Percentiles rank a stretch among this genome's conserved stretches.
These are phyloP conservation scores for Magnaporthiopsis poae DNA, from an alignment of 2,329 filamentous ascomycete species.

Conservation along the genomic window DNA sequence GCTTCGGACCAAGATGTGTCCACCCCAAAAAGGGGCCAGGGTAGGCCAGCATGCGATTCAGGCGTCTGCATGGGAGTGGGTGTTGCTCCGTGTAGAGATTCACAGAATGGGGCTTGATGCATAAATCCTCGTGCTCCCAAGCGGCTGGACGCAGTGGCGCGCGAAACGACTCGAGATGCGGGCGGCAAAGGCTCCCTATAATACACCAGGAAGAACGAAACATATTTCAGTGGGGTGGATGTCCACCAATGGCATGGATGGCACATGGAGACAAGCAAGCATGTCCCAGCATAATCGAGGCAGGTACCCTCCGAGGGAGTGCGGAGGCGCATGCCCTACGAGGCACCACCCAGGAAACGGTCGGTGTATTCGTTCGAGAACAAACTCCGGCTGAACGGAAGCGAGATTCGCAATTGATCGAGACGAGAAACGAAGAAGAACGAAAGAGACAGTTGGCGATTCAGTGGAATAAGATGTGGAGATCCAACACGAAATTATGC, in stretches of 20 bases:
- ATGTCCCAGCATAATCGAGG: background rate
- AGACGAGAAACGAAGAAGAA: background rate
- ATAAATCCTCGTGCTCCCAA: background rate
- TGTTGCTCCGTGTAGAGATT: background rate
- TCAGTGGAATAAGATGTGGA: background rate
- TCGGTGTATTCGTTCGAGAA: background rate
- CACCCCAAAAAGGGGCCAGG: background rate
- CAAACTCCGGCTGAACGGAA: background rate
- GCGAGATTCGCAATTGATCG: background rate
- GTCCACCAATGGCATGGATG: background rate
- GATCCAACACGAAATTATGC: background rate
- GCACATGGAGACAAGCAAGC: background rate
- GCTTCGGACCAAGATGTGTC: background rate
- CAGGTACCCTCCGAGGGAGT: too few relatives aligned
- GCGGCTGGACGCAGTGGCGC: background rate
- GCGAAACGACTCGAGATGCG: background rate
- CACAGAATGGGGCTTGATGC: background rate
- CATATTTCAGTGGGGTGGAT: background rate
- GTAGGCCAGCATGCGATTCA: background rate
- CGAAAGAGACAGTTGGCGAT: background rate
- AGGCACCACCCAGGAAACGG: too few relatives aligned
- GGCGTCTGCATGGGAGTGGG: background rate
- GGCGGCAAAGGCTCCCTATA: background rate
- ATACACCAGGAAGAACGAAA: background rate
- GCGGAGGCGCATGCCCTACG: too few relatives aligned